Evolutionary conservation across 2,329 filamentous ascomycete species (phyloP).

Genomic region (Trichoderma citrinoviride): DNA sequence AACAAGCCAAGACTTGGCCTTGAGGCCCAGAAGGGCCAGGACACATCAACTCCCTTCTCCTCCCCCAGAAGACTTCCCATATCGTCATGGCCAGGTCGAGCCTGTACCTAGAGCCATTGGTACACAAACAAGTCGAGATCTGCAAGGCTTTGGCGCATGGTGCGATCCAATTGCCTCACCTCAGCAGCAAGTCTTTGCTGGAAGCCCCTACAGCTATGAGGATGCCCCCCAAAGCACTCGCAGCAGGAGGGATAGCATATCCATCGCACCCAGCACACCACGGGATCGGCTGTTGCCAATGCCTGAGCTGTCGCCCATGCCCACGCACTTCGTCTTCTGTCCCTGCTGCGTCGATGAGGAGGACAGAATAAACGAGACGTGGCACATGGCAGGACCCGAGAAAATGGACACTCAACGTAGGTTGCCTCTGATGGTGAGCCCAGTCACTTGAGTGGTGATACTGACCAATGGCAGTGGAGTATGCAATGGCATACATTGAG

Average conservation of each 20-base stretch:
- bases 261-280: slow-evolving; percentile 11
- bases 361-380: slow-evolving; percentile 19
- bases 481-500: slow-evolving; percentile 20
- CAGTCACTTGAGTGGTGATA: slow-evolving; percentile 1
- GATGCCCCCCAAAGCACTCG: background rate
- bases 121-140: background rate
- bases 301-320: slow-evolving; percentile 19
- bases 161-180: slow-evolving; percentile 9
- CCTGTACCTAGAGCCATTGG: background rate
- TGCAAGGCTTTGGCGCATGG: slow-evolving; percentile 21
- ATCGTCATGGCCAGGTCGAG: background rate
- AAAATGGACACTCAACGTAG: slow-evolving; percentile 22
- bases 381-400: slow-evolving; percentile 19
- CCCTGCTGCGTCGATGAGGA: slow-evolving; percentile 21
- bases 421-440: background rate
- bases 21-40: background rate
- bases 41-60: slow-evolving; percentile 11
- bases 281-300: slow-evolving; percentile 16
- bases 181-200: background rate
- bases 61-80: slow-evolving; percentile 11
- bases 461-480: slow-evolving; percentile 20
- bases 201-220: background rate
- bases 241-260: background rate
- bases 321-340: slow-evolving; percentile 20
- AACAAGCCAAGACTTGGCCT: background rate